Evolutionary conservation across 768 basidiomycete species (phyloP), one percentile per base, ranked within the genome.

Genomic region (Chiua virens): DNA sequence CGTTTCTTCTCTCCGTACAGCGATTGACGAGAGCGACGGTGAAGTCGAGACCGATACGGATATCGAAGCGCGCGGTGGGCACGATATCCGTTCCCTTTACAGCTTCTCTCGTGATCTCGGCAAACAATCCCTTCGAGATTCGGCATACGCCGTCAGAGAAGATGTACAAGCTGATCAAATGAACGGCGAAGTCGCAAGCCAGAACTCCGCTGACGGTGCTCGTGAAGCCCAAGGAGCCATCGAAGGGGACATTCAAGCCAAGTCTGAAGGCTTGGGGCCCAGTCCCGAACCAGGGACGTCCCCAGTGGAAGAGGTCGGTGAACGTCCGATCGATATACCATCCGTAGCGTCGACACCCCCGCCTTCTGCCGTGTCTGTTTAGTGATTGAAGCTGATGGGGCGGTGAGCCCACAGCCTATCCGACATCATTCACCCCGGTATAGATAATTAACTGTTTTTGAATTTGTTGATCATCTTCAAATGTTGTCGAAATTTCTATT

Each of bases 391-490:
- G 44, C 27, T 35, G 37, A 44, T 28, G 48, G 47, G 5, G 28
- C 35, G 44, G 41, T 41, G 45, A 42, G 36, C 39, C 14, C 42
- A 32, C 40, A 38, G 25, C 55, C 49, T 36, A 38, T 38, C 40
- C 52, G 51, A 50, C 36, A 20, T 28, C 43, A 53, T 32, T 14
- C 32, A 32, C 14, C 49, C 53, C 32, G 48, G 49, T 44, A 62
- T 65, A 67, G 65, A 65, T 64, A 54, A 55, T 61, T 54, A 54
- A 62, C 57, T 63, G 55, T 63, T 63, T 61, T 68, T 65, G 66
- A 66, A 61, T 61, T 63, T 66, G 66, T 66, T 62, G 66, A 66
- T 47, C 66, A 61, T 68, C 58, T 66, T 67, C 65, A 66, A 32
- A 55, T 58, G 59, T 30, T 55, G 53, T 66, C 54, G 53, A 25